Conservation (phyloP, 164 flowering plant species). For the Hamamelis virginiana region DNA sequence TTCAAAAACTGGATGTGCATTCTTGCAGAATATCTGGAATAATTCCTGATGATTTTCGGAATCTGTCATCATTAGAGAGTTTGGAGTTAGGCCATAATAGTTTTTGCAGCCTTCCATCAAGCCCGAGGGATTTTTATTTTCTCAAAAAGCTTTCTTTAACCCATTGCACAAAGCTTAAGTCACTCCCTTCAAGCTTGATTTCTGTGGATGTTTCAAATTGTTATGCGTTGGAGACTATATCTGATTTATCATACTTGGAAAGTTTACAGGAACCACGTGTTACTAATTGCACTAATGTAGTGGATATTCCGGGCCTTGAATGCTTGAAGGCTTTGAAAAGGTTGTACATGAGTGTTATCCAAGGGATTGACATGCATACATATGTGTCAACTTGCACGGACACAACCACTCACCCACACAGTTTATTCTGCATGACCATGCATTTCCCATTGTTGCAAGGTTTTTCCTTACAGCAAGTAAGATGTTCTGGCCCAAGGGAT, state of each 20-base stretch:
- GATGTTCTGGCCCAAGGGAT: no score
- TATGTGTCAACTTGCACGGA: no score
- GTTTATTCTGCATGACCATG: no score
- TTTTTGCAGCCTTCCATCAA: conserved; percentile 35
- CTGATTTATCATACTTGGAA: conserved; percentile 34
- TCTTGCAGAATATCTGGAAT: no score
- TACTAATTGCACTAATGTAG: conserved; percentile 32
- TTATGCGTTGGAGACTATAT: conserved; percentile 25
- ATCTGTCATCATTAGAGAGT: conserved; percentile 31
- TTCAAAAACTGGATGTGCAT: no score
- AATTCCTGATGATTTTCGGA: conserved; percentile 45
- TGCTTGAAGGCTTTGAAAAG: no score
- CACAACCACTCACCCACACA: no score
- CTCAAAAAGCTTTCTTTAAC: conserved; percentile 28
- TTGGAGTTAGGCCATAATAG: conserved; percentile 32
- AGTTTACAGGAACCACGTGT: conserved; percentile 25
- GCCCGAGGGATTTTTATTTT: conserved; percentile 30
- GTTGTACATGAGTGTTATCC: conserved; percentile 33
- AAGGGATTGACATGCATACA: no score
- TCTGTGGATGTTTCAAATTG: conserved; percentile 26
- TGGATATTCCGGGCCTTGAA: conserved; percentile 46
- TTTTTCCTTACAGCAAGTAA: no score
- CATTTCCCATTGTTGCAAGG: no score
- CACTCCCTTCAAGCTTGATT: conserved; percentile 39
- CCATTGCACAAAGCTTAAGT: conserved; percentile 30